A percentile compares a stretch with the other conserved stretches of the same genome.
Conservation (phyloP, 495 filamentous ascomycete genomes). For the Parathielavia hyrcaniae region DNA sequence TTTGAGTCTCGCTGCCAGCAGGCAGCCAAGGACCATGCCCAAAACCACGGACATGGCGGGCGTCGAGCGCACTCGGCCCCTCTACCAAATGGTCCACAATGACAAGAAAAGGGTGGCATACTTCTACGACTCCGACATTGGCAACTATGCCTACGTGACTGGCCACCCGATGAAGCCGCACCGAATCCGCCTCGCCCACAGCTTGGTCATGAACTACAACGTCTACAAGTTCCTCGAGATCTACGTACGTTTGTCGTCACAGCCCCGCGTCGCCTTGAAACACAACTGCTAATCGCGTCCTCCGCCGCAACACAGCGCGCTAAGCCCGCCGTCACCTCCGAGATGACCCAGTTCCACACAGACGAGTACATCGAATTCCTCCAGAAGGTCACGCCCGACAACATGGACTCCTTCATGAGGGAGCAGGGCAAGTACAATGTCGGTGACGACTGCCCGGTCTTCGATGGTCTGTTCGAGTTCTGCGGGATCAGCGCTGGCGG, state of each 20-base stretch:
- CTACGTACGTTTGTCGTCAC: constrained; percentile 58
- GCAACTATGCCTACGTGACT: constrained; percentile 94
- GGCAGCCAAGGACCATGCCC: constrained; percentile 15
- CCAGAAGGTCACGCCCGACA: constrained; percentile 92
- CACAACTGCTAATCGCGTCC: neutral
- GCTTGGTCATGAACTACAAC: constrained; percentile 97
- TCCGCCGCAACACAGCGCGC: constrained; percentile 59
- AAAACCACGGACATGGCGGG: constrained; percentile 29
- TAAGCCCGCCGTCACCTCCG: constrained; percentile 89
- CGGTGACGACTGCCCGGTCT: constrained; percentile 95
- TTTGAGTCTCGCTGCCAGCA: no score
- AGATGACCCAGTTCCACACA: constrained; percentile 99
- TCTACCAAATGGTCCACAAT: constrained; percentile 29
- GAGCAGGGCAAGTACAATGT: constrained; percentile 98
- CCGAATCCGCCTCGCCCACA: constrained; percentile 93
- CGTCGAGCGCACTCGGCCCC: constrained; percentile 31
- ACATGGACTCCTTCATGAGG: constrained; percentile 89
- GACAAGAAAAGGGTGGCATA: constrained; percentile 74
- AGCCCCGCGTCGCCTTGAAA: neutral
- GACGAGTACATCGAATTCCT: constrained; percentile 99
- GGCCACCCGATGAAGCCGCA: constrained; percentile 99
- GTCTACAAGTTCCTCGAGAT: constrained; percentile 99
- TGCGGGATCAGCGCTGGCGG: constrained; percentile 96
- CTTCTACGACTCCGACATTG: constrained; percentile 97
- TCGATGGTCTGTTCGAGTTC: constrained; percentile 96